A percentile compares a stretch with the other conserved stretches of the same genome.
phyloP scores from a whole-genome alignment of 2,329 filamentous ascomycete genomes.

The Calonectria honghensis region DNA sequence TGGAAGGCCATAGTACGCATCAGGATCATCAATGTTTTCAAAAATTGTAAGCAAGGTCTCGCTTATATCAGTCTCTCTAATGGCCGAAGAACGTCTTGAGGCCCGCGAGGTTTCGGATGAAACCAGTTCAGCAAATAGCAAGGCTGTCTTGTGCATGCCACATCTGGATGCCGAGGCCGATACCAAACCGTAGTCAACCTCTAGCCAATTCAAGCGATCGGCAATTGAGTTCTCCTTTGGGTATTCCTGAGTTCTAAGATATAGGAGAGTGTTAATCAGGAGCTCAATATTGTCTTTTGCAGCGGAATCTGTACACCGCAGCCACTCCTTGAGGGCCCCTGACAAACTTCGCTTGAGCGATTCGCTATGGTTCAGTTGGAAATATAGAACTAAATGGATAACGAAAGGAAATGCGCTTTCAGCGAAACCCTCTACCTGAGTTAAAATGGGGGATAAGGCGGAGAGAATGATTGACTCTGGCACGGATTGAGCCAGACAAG shows the following conservation, averaged over 20 bases:
- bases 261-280: constrained; percentile 86
- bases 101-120: constrained; percentile 73
- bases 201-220: constrained; percentile 89
- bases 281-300: constrained; percentile 80
- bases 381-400: constrained; percentile 85
- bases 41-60: constrained; percentile 88
- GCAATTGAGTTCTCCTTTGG: constrained; percentile 86
- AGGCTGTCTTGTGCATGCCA: constrained; percentile 89
- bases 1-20: constrained; percentile 94
- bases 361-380: constrained; percentile 78
- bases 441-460: constrained; percentile 80
- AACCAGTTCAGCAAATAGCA: constrained; percentile 87
- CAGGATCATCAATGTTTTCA: constrained; percentile 94
- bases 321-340: constrained; percentile 77
- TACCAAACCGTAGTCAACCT: constrained; percentile 83
- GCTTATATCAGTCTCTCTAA: constrained; percentile 73
- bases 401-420: constrained; percentile 87
- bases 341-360: constrained; percentile 79
- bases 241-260: constrained; percentile 87
- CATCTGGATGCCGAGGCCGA: constrained; percentile 84
- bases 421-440: constrained; percentile 80
- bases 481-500: constrained; percentile 76
- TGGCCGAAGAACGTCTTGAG: constrained; percentile 80
- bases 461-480: constrained; percentile 80
- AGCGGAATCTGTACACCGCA: constrained; percentile 64